Percentiles rank a stretch among this genome's conserved stretches.
Conservation (phyloP, 129 eudicot species). For the Pulicaria dysenterica region DNA sequence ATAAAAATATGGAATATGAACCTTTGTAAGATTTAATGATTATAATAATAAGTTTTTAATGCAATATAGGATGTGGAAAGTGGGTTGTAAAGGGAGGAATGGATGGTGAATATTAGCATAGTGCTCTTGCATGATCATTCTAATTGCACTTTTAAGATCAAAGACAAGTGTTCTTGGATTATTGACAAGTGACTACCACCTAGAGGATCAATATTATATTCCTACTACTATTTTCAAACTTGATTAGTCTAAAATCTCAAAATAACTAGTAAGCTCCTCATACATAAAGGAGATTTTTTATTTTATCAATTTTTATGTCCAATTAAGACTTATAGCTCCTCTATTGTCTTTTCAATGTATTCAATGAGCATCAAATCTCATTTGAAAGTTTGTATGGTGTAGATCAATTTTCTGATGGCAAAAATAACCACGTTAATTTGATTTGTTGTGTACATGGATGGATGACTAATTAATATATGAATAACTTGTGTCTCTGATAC, state of each 20-base stretch:
- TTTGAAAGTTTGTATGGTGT: not conserved
- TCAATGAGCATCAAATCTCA: not conserved
- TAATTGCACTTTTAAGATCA: slow-evolving; percentile 12
- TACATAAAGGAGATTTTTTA: not conserved
- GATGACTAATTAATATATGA: too few relatives aligned
- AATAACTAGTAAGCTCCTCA: not conserved
- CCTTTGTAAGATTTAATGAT: too few relatives aligned
- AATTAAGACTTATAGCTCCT: not conserved
- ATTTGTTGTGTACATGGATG: too few relatives aligned
- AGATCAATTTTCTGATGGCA: too few relatives aligned
- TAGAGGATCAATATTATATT: not conserved
- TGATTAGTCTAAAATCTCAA: not conserved
- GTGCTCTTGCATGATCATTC: slow-evolving; percentile 13
- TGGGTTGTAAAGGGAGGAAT: slow-evolving; percentile 20
- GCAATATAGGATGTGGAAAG: slow-evolving; percentile 14
- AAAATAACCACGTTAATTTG: too few relatives aligned
- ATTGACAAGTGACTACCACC: not conserved
- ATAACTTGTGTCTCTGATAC: too few relatives aligned
- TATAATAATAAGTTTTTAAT: too few relatives aligned
- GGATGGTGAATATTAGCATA: slow-evolving; percentile 6
- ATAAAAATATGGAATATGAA: not conserved
- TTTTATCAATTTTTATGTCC: not conserved
- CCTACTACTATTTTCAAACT: slow-evolving; percentile 3
- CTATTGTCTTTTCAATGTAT: not conserved
- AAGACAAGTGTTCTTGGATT: slow-evolving; percentile 9